phyloP scores from a whole-genome alignment of 805 yeast species.

The Cyberlindnera euphorbiae region DNA sequence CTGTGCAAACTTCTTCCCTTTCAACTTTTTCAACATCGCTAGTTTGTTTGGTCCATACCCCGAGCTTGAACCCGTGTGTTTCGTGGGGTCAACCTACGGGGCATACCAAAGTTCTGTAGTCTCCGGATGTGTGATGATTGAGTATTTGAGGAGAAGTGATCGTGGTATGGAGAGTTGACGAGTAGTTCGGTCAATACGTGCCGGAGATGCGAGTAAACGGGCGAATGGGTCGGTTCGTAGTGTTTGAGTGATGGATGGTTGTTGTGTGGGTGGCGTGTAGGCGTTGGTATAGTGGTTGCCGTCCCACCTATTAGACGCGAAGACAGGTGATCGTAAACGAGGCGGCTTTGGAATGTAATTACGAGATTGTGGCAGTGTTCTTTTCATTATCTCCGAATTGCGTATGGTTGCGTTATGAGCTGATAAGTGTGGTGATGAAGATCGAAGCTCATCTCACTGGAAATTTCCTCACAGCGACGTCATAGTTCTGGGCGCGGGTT shows the following conservation, averaged over 20 bases:
- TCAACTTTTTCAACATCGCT: neutral
- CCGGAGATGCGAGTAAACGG: slow-evolving; percentile 35
- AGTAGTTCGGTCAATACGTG: slow-evolving; percentile 35
- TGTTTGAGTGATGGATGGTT: no score
- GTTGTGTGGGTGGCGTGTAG: no score
- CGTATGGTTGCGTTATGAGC: no score
- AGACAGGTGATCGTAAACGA: neutral
- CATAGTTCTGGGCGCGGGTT: no score
- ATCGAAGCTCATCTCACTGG: no score
- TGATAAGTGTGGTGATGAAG: no score
- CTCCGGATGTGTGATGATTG: slow-evolving; percentile 4
- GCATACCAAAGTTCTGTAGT: neutral
- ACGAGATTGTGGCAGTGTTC: neutral
- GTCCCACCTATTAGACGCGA: slow-evolving; percentile 2
- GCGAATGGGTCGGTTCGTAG: slow-evolving; percentile 3
- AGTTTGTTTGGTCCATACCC: slow-evolving; percentile 13
- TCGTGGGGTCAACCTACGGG: neutral
- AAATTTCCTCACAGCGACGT: no score
- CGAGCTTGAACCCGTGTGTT: slow-evolving; percentile 8
- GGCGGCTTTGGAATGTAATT: slow-evolving; percentile 2
- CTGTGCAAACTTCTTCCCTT: slow-evolving; percentile 5
- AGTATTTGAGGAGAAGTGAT: slow-evolving; percentile 7
- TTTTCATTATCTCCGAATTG: neutral
- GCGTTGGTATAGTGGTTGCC: neutral
- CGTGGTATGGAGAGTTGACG: slow-evolving; percentile 24